phyloP scores from a whole-genome alignment of 129 eudicot species.

The Cynara cardunculus region DNA sequence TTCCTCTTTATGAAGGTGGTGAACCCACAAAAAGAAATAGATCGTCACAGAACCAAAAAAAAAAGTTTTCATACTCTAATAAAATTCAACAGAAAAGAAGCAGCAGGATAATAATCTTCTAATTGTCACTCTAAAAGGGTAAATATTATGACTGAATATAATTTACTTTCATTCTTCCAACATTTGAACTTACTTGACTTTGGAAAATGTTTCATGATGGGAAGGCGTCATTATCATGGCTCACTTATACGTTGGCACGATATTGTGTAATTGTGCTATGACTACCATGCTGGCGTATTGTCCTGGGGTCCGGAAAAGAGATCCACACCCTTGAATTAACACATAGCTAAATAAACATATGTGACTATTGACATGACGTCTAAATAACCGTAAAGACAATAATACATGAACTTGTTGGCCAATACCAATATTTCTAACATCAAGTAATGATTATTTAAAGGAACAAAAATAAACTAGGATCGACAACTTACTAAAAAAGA shows the following conservation, averaged over 20 bases:
- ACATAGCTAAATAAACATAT: neutral
- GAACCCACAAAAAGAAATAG: neutral
- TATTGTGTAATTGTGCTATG: too few relatives aligned
- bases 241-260: neutral
- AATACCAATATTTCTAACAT: neutral
- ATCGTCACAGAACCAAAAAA: neutral
- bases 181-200: neutral
- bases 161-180: neutral
- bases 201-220: neutral
- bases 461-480: neutral
- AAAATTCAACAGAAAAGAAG: neutral
- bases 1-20: neutral
- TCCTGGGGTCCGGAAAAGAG: neutral
- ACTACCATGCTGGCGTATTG: neutral
- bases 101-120: neutral
- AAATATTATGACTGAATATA: neutral
- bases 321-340: neutral
- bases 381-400: neutral
- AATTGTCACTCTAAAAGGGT: neutral
- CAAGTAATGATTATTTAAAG: neutral
- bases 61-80: neutral
- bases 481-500: neutral
- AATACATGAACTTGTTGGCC: neutral
- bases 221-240: neutral
- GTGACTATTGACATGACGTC: neutral